Base-by-base conservation (phyloP, 345 rosid genomes). In the Noccaea bulbosa region DNA sequence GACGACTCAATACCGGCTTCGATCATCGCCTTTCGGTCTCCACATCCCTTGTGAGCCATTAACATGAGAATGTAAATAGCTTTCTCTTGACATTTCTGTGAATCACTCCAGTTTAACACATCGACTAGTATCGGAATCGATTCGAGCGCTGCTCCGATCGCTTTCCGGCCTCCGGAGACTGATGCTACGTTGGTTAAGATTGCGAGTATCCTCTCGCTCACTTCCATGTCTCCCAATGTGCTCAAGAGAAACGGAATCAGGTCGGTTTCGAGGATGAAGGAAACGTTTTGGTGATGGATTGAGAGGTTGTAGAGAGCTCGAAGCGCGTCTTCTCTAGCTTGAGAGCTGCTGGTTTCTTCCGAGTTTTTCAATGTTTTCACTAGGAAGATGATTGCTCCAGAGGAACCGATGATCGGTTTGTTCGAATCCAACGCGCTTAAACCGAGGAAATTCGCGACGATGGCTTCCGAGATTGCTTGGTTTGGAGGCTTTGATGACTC, bases 221-320 rank as follows among this genome's bases (percentile, higher is more conserved):
- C 81, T 62, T 91, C 94, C 98, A 93, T 93, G 49, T 91, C 90
- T 34, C 98, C 98, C 57, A 93, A 68, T 7, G 79, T 34, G 54
- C 64, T 85, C 73, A 93, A 32, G 5, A 93, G 84, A 70, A 71
- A 85, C 0, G 81, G 85, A 74, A 91, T 72, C 77, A 91, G 61
- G 75, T 82, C 82, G 4, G 94, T 83, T 71, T 91, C 90, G 24
- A 88, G 55, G 49, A 93, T 73, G 39, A 67, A 83, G 2, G 82
- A 56, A 9, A 91, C 50, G 65, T 89, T 91, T 2, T 80, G 68
- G 4, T 83, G 78, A 38, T 71, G 74, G 44, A 93, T 91, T 8
- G 98, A 88, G 39, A 93, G 90, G 60, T 93, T 93, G 76, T 87
- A 93, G 16, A 93, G 86, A 14, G 96, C 96, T 73, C 97, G 75